Base-by-base conservation (phyloP, 805 yeast genomes). In the Saturnispora zaruensis region DNA sequence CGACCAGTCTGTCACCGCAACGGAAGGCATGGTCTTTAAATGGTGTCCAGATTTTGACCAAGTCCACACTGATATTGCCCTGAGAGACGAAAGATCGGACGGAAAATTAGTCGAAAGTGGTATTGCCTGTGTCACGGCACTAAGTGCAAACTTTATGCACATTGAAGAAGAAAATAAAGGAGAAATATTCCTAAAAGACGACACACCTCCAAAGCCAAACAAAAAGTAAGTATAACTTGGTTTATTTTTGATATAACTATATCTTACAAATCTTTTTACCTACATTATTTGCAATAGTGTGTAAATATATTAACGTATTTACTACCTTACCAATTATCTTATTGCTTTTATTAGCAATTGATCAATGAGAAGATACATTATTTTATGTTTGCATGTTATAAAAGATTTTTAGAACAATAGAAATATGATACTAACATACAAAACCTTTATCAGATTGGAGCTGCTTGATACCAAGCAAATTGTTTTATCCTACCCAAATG, bases 41-140 rank as follows among this genome's bases (percentile, higher is more conserved):
- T 91, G 99, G 99, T 72, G 73, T 41, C 99, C 99, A 0, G 79
- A 89, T 61, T 88, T 87, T 66, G 76, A 75, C 41, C 66, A 73
- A 23, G 88, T 85, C 13, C 84, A 82, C 60, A 69, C 76, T 45
- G 72, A 75, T 7, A 77, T 79, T 13, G 58, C 64, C 18, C 67
- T 60, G 13, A 69, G 73, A 18, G 59, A 66, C 3, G 70, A 64
- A 1, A 76, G 79, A 44, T 76, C 78, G 32, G 96, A 89, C 62
- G 89, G 86, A 50, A 75, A 84, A 66, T 82, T 81, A 4, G 72
- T 89, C 20, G 74, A 78, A 51, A 72, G 77, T 45, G 87, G 85
- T 42, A 74, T 75, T 45, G 77, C 84, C 42, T 68, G 83, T 54
- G 81, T 84, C 32, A 81, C 89, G 2, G 86, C 87, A 1, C 57